Percentiles rank a stretch among this genome's conserved stretches.
Evolutionary conservation across 139 green algal genomes (phyloP).

Genomic region (Microglena sp.): DNA sequence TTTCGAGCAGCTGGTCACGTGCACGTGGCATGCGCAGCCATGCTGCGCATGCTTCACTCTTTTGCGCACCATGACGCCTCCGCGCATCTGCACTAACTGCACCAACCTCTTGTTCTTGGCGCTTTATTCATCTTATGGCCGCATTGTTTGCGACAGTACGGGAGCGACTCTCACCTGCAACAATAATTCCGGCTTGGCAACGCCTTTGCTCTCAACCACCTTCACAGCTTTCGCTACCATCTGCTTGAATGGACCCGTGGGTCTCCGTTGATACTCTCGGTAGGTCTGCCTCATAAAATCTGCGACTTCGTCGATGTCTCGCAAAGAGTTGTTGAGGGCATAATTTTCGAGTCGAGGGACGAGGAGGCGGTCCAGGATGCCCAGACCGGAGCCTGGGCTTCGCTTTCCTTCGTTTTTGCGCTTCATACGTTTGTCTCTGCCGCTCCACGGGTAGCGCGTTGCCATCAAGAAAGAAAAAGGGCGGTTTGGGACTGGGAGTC

Average conservation of each 20-base stretch:
- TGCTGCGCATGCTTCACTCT: too few species aligned
- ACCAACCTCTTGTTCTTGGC: too few species aligned
- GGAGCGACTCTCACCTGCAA: slow-evolving; percentile 25
- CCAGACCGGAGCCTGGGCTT: too few species aligned
- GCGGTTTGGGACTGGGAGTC: too few species aligned
- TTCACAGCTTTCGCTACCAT: slow-evolving; percentile 27
- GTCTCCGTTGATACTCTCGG: slow-evolving; percentile 55
- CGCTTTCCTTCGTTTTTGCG: too few species aligned
- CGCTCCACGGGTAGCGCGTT: too few species aligned
- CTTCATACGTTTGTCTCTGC: too few species aligned
- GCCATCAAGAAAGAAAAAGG: too few species aligned
- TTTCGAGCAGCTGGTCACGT: too few species aligned
- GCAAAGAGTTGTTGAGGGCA: slow-evolving; percentile 42
- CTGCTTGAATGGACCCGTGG: slow-evolving; percentile 35
- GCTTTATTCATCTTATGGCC: background rate
- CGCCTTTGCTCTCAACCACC: slow-evolving; percentile 14
- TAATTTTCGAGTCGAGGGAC: slow-evolving; percentile 54
- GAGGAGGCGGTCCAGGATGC: slow-evolving; percentile 44
- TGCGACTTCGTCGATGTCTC: slow-evolving; percentile 49
- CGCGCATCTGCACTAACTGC: too few species aligned
- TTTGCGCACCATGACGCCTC: too few species aligned
- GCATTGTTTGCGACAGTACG: background rate
- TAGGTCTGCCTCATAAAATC: slow-evolving; percentile 45
- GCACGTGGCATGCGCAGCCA: too few species aligned
- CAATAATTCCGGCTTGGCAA: slow-evolving; percentile 31